phyloP scores from a whole-genome alignment of 2,329 filamentous ascomycete species.

The Fusarium piperis region DNA sequence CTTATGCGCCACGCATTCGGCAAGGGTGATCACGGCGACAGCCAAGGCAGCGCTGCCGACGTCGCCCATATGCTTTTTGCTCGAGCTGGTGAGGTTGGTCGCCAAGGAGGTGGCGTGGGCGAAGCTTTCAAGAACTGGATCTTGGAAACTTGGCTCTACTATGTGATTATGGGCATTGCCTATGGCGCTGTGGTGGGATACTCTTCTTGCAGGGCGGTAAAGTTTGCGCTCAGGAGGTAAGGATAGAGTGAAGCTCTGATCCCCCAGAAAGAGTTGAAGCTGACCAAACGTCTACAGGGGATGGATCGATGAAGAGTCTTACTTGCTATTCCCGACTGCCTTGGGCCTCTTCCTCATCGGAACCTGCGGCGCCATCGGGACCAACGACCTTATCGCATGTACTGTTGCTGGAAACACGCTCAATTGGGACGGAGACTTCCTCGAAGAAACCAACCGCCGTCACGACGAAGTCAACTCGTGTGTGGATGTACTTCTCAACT shows the following conservation, averaged over 20 bases:
- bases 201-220: constrained; percentile 57
- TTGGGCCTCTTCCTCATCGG: constrained; percentile 67
- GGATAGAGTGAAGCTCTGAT: background rate
- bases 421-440: constrained; percentile 71
- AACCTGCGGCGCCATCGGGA: constrained; percentile 65
- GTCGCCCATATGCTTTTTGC: constrained; percentile 23
- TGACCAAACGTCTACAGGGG: constrained; percentile 44
- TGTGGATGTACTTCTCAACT: constrained; percentile 68
- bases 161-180: constrained; percentile 61
- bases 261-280: background rate
- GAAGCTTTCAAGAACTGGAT: constrained; percentile 66
- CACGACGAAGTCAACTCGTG: constrained; percentile 70
- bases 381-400: constrained; percentile 69
- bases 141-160: constrained; percentile 69
- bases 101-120: constrained; percentile 61
- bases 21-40: constrained; percentile 30
- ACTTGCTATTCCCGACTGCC: constrained; percentile 61
- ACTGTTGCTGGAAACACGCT: constrained; percentile 67
- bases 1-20: constrained; percentile 64
- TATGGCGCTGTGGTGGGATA: constrained; percentile 65
- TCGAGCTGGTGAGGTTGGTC: constrained; percentile 53
- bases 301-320: constrained; percentile 66
- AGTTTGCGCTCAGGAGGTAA: constrained; percentile 50
- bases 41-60: background rate
- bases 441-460: constrained; percentile 62